Base-by-base conservation (phyloP, 2,329 filamentous ascomycete genomes). In the Claviceps quebecensis region DNA sequence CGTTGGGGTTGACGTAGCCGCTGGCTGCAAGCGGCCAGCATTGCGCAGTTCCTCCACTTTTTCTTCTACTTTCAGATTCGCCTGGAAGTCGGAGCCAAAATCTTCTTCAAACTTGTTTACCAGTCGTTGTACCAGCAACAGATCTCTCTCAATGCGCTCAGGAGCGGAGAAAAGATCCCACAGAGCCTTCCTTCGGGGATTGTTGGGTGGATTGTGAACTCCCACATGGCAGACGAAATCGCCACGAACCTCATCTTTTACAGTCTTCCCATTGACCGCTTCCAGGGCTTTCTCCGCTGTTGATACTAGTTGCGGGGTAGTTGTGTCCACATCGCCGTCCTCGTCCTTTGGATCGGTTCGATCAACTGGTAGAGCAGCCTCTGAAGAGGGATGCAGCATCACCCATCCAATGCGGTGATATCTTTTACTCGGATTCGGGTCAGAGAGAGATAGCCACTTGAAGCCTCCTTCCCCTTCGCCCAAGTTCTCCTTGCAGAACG, bases 361-460 rank as follows among this genome's bases (percentile, higher is more conserved):
- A 58, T 94, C 87, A 54, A 83, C 72, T 13, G 81, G 75, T 46
- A 77, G 72, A 5, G 76, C 69, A 22, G 77, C 73, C 52, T 94
- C 87, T 1, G 84, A 75, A 14, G 81, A 81, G 16, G 88, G 85
- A 61, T 97, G 86, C 9, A 98, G 76, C 77, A 97, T 93, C 54
- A 98, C 94, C 91, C 94, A 98, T 22, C 93, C 93, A 67, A 98
- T 97, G 22, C 93, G 84, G 64, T 98, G 93, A 62, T 90, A 98
- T 56, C 95, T 86, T 71, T 98, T 98, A 61, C 88, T 85, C 1
- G 93, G 93, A 63, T 98, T 98, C 0, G 93, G 93, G 61, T 98
- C 93, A 58, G 90, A 96, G 48, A 98, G 76, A 37, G 91, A 97
- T 5, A 98, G 75, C 83, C 91, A 97, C 64, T 91, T 94, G 72